Percentiles rank a stretch among this genome's conserved stretches.
Conservation (phyloP, 768 basidiomycete species). For the Leccinum olivaceopallidum region DNA sequence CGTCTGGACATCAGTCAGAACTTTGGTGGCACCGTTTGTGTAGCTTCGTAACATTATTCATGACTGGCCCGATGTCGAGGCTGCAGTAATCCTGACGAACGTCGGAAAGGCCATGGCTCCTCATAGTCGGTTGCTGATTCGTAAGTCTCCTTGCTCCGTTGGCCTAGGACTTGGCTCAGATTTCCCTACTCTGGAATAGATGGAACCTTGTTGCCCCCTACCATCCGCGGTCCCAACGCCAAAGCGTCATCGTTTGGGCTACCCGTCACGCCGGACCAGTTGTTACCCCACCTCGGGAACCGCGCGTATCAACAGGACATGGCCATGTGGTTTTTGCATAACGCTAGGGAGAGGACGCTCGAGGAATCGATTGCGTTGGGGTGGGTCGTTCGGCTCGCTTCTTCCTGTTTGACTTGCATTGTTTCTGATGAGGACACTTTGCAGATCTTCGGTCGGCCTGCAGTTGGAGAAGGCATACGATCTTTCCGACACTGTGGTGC, state of each 20-base stretch:
- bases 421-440: neutral
- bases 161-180: neutral
- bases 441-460: neutral
- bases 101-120: slow-evolving; percentile 31
- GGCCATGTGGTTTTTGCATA: slow-evolving; percentile 45
- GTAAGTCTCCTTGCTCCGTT: slow-evolving; percentile 24
- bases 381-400: neutral
- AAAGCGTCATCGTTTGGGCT: slow-evolving; percentile 6
- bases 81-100: slow-evolving; percentile 31
- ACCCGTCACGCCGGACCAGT: slow-evolving; percentile 41
- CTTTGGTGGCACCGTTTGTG: neutral
- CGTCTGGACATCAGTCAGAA: neutral
- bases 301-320: slow-evolving; percentile 46
- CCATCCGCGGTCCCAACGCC: slow-evolving; percentile 4
- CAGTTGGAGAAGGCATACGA: neutral
- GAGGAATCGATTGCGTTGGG: neutral
- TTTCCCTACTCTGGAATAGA: slow-evolving; percentile 9
- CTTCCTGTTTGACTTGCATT: neutral
- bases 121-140: slow-evolving; percentile 33
- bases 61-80: slow-evolving; percentile 39
- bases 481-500: neutral
- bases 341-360: slow-evolving; percentile 44
- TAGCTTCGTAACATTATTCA: slow-evolving; percentile 33
- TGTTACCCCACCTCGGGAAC: slow-evolving; percentile 50
- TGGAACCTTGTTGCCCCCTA: slow-evolving; percentile 19